These are phyloP conservation scores for Pleurotus djamor DNA, from an alignment of 768 basidiomycete genomes.

Conservation along the genomic window DNA sequence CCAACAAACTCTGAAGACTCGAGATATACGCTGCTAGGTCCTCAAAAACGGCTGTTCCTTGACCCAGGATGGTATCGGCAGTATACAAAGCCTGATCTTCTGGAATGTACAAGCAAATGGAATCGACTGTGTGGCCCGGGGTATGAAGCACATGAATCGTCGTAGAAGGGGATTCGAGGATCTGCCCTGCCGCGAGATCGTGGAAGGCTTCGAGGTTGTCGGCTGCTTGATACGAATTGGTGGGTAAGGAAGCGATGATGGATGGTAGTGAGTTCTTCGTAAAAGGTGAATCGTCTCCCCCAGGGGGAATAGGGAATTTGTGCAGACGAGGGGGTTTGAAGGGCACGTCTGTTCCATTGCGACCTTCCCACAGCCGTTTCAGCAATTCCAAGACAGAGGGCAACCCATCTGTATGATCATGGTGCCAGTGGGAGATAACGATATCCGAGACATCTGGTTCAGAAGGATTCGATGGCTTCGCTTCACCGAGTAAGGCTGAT, in stretches of 20 bases:
- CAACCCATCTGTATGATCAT: conserved; percentile 82
- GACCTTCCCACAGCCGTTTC: conserved; percentile 55
- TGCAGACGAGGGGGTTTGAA: conserved; percentile 73
- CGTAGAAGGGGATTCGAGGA: conserved; percentile 30
- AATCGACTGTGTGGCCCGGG: conserved; percentile 91
- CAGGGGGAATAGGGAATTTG: conserved; percentile 54
- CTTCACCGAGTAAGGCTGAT: conserved; percentile 43
- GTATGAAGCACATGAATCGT: conserved; percentile 71
- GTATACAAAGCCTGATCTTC: conserved; percentile 81
- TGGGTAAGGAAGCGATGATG: conserved; percentile 35
- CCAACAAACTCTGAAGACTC: conserved; percentile 59
- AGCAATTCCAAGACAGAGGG: conserved; percentile 68
- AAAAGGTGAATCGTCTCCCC: conserved; percentile 15
- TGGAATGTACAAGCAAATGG: conserved; percentile 69
- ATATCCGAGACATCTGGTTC: conserved; percentile 80
- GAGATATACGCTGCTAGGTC: conserved; percentile 71
- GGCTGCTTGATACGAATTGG: conserved; percentile 43
- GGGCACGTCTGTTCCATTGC: conserved; percentile 34
- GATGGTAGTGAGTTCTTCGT: conserved; percentile 35
- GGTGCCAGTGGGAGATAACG: conserved; percentile 88
- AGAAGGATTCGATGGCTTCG: conserved; percentile 26
- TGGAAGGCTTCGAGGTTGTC: conserved; percentile 48
- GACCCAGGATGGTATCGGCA: conserved; percentile 87
- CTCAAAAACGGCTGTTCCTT: conserved; percentile 88
- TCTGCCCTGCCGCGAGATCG: conserved; percentile 55